A percentile compares a stretch with the other conserved stretches of the same genome.
These are phyloP conservation scores for Trypanosoma melophagium DNA, from an alignment of 208 protist species.

Conservation along the genomic window DNA sequence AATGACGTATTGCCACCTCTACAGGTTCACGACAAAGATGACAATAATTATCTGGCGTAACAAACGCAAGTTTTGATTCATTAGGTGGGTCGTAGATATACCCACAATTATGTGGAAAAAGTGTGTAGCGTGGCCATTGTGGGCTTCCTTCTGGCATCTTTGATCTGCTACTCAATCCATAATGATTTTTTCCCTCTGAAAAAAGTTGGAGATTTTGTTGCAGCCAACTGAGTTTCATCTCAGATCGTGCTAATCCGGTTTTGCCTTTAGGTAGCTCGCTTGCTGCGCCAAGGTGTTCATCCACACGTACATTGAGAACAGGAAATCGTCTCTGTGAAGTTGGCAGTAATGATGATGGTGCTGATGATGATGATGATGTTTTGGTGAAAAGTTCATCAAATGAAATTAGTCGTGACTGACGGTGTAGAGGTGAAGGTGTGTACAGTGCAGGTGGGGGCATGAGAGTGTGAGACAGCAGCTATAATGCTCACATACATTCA, in stretches of 20 bases:
- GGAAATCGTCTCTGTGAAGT: background rate
- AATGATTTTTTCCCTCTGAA: background rate
- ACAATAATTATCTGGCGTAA: conserved; percentile 32
- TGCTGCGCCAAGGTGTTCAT: background rate
- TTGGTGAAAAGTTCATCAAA: conserved; percentile 12
- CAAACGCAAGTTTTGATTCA: conserved; percentile 29
- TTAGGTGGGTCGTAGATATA: conserved; percentile 31
- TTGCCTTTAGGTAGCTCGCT: background rate
- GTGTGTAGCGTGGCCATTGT: conserved; percentile 28
- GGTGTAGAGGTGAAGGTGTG: background rate
- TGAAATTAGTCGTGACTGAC: conserved; percentile 1
- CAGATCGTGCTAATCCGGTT: background rate
- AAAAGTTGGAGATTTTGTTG: conserved; percentile 16
- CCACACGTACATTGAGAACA: conserved; percentile 1
- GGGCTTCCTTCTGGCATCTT: conserved; percentile 28
- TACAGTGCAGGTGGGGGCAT: background rate
- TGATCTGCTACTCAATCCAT: background rate
- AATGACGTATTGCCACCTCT: conserved; percentile 24
- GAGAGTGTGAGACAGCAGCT: background rate
- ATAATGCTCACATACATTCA: background rate
- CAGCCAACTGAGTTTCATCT: conserved; percentile 20
- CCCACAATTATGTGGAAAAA: conserved; percentile 8
- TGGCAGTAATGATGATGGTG: background rate
- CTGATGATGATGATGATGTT: conserved; percentile 3
- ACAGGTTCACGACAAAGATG: conserved; percentile 30